Evolutionary conservation across 176 grass and related monocot species (phyloP), one percentile per base, ranked within the genome.

Genomic region (Paspalum notatum): DNA sequence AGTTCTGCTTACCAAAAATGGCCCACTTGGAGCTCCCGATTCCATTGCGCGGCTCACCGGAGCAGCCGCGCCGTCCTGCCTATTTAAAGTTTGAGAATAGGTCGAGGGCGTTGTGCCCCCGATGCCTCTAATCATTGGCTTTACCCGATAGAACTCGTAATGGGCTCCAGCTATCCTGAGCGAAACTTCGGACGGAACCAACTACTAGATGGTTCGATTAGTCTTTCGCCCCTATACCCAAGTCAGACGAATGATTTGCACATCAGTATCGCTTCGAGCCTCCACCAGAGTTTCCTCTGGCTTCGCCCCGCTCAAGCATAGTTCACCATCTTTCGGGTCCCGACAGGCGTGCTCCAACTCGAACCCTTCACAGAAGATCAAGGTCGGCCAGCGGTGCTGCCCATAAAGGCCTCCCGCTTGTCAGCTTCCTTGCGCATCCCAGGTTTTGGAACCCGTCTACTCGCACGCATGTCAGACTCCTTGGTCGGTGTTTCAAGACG

Each of bases 271-370:
- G 82, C 85, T 91, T 74, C 82, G 74, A 79, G 82, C 90, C 90
- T 92, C 86, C 82, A 92, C 85, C 78, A 92, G 82, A 89, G 90
- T 89, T 92, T 92, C 86, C 86, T 83, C 74, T 83, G 46, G 63
- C 85, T 83, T 82, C 85, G 26, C 50, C 90, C 73, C 79, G 79
- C 86, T 86, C 86, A 86, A 68, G 90, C 90, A 86, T 89, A 92
- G 87, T 92, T 92, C 90, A 92, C 90, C 90, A 92, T 92, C 82
- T 92, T 92, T 88, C 82, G 86, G 79, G 90, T 92, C 86, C 86
- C 83, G 75, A 89, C 90, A 88, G 66, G 76, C 82, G 44, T 89
- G 82, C 87, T 89, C 81, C 87, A 84, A 89, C 81, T 89, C 86
- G 65, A 68, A 68, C 65, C 38, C 66, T 91, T 87, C 89, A 91